These are phyloP conservation scores for Lentinula lateritia DNA, from an alignment of 768 basidiomycete genomes.

Conservation along the genomic window DNA sequence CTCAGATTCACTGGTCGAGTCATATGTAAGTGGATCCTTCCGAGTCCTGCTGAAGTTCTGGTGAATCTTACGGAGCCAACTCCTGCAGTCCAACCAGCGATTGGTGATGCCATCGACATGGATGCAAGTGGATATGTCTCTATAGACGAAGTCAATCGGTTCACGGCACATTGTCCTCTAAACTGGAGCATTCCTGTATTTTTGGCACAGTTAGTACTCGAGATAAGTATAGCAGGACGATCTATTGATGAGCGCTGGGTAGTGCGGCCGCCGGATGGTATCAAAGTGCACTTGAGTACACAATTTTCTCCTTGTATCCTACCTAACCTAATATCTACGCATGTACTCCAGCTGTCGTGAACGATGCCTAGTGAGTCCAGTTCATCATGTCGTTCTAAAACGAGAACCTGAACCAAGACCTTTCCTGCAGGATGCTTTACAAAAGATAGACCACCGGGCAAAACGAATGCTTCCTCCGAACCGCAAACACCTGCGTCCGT, in stretches of 20 bases:
- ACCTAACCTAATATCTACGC: not conserved
- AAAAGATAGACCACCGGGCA: not conserved
- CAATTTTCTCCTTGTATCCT: not conserved
- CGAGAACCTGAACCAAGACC: not conserved
- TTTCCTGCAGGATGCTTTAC: not conserved
- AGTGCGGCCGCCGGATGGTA: constrained; percentile 24
- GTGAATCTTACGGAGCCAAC: not conserved
- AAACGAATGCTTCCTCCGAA: not conserved
- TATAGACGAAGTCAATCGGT: constrained; percentile 18
- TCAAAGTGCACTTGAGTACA: constrained; percentile 18
- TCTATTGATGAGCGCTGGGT: not conserved
- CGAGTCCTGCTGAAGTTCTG: not conserved
- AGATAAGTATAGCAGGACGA: not conserved
- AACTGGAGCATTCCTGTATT: constrained; percentile 15
- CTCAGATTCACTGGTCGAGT: constrained; percentile 18
- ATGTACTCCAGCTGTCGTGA: constrained; percentile 1
- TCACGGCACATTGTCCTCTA: constrained; percentile 15
- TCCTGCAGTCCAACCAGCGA: constrained; percentile 15
- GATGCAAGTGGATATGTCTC: constrained; percentile 20
- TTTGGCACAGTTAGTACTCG: constrained; percentile 17
- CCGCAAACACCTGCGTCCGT: constrained; percentile 8
- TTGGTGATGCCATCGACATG: constrained; percentile 20
- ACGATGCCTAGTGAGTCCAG: constrained; percentile 9
- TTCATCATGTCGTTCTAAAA: not conserved
- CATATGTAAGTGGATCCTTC: constrained; percentile 12